Evolutionary conservation across 345 rosid species (phyloP).

Genomic region (Lumnitzera littorea): DNA sequence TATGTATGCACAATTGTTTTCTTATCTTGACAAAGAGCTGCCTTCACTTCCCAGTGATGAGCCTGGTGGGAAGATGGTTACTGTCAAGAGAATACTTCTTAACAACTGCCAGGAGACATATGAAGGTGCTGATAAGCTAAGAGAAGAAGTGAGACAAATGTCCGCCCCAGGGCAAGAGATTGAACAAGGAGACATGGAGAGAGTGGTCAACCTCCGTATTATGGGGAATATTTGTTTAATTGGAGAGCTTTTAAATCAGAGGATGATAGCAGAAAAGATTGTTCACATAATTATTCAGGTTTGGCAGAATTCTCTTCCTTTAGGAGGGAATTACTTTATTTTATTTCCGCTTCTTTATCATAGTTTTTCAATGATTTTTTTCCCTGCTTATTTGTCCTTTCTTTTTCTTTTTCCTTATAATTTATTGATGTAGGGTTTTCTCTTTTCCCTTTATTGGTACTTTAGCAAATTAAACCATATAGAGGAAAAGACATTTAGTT

Average conservation of each 20-base stretch:
- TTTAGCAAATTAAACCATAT: too few relatives aligned
- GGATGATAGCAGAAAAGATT: constrained; percentile 73
- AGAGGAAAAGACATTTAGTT: too few relatives aligned
- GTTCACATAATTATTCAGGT: constrained; percentile 86
- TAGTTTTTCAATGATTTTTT: too few relatives aligned
- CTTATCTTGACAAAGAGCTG: constrained; percentile 62
- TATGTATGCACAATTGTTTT: constrained; percentile 69
- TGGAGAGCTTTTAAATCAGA: constrained; percentile 90
- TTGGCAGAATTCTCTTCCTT: background rate
- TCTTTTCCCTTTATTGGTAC: too few relatives aligned
- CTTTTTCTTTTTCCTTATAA: background rate
- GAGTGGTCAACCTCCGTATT: constrained; percentile 60
- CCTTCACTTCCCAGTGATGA: constrained; percentile 71
- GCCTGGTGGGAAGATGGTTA: constrained; percentile 66
- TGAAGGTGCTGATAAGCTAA: constrained; percentile 66
- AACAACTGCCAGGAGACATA: constrained; percentile 85
- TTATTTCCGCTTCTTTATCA: too few relatives aligned
- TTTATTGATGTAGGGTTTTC: background rate
- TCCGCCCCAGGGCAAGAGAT: constrained; percentile 59
- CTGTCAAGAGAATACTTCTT: constrained; percentile 73
- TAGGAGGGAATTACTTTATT: too few relatives aligned
- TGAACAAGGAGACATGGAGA: constrained; percentile 68
- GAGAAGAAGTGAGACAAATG: constrained; percentile 71
- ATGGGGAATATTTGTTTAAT: constrained; percentile 82
- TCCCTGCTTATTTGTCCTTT: too few relatives aligned